Evolutionary conservation across 495 filamentous ascomycete genomes (phyloP).

Genomic region (Acidiella bohemica): DNA sequence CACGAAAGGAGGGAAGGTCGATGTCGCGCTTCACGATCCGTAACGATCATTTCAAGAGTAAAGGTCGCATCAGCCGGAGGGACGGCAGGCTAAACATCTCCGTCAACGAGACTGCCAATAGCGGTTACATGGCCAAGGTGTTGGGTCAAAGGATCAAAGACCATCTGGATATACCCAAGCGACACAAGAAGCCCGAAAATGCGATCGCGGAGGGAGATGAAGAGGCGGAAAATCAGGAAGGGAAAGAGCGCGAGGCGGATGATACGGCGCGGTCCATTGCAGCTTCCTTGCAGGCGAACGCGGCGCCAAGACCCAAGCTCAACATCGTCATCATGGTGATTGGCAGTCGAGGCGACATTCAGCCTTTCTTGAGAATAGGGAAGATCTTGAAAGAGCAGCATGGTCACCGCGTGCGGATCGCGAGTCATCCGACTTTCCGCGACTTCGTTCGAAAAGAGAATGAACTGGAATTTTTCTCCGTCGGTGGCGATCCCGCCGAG

Average conservation of each 20-base stretch:
- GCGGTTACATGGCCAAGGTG: constrained; percentile 55
- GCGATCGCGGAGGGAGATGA: too few relatives aligned
- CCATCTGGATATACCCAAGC: constrained; percentile 22
- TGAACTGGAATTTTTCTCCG: constrained; percentile 55
- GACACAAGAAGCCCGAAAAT: not conserved
- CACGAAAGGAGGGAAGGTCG: not conserved
- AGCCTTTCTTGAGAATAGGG: constrained; percentile 61
- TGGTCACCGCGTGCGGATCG: constrained; percentile 56
- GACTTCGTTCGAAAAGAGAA: constrained; percentile 51
- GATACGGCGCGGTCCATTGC: constrained; percentile 6
- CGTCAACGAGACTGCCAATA: constrained; percentile 52
- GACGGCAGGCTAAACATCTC: constrained; percentile 59
- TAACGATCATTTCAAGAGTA: constrained; percentile 51
- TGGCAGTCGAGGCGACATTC: constrained; percentile 61
- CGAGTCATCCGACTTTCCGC: constrained; percentile 54
- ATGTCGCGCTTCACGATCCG: constrained; percentile 36
- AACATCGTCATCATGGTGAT: constrained; percentile 75
- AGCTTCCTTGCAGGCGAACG: not conserved
- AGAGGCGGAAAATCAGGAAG: constrained; percentile 10
- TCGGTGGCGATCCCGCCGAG: constrained; percentile 59
- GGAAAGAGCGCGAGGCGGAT: not conserved
- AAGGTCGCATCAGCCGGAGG: constrained; percentile 50
- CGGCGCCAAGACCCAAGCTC: constrained; percentile 36
- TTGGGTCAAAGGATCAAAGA: constrained; percentile 42
- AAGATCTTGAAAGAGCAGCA: constrained; percentile 53